Base-by-base conservation (phyloP, 192 early-diverging fungal genomes). In the Backusella liffmaniae region DNA sequence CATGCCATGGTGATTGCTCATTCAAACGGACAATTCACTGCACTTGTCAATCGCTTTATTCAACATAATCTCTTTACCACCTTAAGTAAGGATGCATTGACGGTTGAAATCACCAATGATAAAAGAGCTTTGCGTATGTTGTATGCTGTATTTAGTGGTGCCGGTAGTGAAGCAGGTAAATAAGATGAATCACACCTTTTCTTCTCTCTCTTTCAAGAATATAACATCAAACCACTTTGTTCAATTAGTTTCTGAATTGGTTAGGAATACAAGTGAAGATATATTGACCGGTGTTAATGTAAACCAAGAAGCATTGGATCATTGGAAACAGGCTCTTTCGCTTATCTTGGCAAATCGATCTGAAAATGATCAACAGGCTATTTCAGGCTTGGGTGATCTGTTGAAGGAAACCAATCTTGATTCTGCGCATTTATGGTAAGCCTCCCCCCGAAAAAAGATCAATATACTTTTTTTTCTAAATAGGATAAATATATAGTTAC, bases 311-410 rank as follows among this genome's bases (percentile, higher is more conserved):
- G 80, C 89, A 36, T 74, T 90, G 66, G 69, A 32, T 35, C 80
- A 88, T 69, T 99, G 97, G 97, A 89, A 88, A 42, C 88, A 91
- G 23, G 88, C 90, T 1, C 73, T 97, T 8, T 84, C 85, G 26
- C 84, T 97, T 76, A 91, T 98, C 68, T 82, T 98, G 10, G 90
- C 94, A 10, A 99, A 99, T 83, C 88, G 94, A 35, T 92, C 93
- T 2, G 85, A 91, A 4, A 90, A 90, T 2, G 94, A 95, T 76
- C 76, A 84, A 36, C 86, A 78, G 1, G 92, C 90, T 3, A 90
- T 99, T 37, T 83, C 90, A 44, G 85, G 79, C 4, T 78, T 98
- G n/a, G 96, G 96, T 15, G 96, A 99, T 80, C 78, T 84, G 15
- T 79, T 99, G 51, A 78, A 78, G 72, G 80, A 80, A 53, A 79